Evolutionary conservation across 2,329 filamentous ascomycete species (phyloP), one percentile per base, ranked within the genome.

Genomic region (Epichloe glyceriae): DNA sequence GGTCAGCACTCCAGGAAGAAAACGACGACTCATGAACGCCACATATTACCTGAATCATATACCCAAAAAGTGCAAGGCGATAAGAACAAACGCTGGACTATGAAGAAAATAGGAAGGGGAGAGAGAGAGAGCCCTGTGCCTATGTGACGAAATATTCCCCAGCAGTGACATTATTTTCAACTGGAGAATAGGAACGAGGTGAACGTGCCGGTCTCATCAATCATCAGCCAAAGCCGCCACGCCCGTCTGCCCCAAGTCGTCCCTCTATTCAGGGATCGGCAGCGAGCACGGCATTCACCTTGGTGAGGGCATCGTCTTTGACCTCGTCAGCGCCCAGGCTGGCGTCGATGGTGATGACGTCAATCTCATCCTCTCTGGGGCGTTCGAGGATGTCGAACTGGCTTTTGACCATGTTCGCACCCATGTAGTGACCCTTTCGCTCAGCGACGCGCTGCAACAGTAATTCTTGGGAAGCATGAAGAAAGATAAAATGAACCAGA

Each of bases 341-440:
- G 50, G 86, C 83, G 63, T 89, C 83, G 52, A 91, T 73, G 50
- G 72, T 79, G 55, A 89, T 75, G 54, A 86, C 83, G 66, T 93
- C 87, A 20, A 67, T 74, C 62, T 89, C 86, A 50, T 87, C 80
- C 44, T 70, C 67, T 48, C 74, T 74, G 0, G 93, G 93, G 55
- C 85, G 81, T 70, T 98, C 91, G n/a, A 98, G 76, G 49, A 82
- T 85, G 55, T 83, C 80, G 57, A 97, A 85, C 65, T 98, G 93
- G 69, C 88, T 95, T 61, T 86, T 83, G 8, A 98, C 90, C 91
- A 98, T 97, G 61, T 81, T 80, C 58, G 88, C 85, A 60, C 93
- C 91, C 90, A 98, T 96, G 69, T 93, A 98, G 66, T 98, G 93
- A 49, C 82, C 82, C 69, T 90, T 71, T 58, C 93, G 80, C 39